These are phyloP conservation scores for Voacanga thouarsii DNA, from an alignment of 257 asterid species.

Conservation along the genomic window DNA sequence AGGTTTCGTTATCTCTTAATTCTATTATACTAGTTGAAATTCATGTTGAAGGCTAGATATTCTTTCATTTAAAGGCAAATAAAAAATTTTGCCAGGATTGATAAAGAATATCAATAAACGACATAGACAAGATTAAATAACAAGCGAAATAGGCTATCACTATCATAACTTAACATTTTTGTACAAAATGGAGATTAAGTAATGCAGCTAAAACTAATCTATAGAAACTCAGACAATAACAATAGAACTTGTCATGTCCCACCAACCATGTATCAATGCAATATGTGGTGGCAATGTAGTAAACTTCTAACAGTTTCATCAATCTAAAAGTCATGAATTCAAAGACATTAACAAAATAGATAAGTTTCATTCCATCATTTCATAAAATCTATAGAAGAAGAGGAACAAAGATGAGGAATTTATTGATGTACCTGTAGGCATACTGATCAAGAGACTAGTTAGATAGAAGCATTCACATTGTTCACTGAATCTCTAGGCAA, in stretches of 20 bases:
- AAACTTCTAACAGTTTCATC: constrained; percentile 85
- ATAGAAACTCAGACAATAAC: constrained; percentile 19
- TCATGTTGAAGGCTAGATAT: no score
- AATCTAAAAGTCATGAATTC: constrained; percentile 68
- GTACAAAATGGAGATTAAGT: constrained; percentile 22
- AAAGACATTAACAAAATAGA: no score
- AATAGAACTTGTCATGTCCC: constrained; percentile 45
- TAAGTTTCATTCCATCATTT: no score
- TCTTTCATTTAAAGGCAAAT: no score
- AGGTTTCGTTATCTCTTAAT: no score
- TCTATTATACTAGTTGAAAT: no score
- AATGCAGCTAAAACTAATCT: constrained; percentile 6
- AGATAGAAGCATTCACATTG: constrained; percentile 66
- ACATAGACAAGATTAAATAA: not conserved
- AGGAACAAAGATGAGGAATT: no score
- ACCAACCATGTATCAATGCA: constrained; percentile 95
- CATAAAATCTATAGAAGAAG: no score
- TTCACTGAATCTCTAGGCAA: constrained; percentile 71
- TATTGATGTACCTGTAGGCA: constrained; percentile 82
- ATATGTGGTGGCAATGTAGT: constrained; percentile 89
- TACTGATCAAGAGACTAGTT: constrained; percentile 83
- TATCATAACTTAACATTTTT: constrained; percentile 19
- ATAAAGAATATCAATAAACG: not conserved
- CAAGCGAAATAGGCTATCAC: not conserved
- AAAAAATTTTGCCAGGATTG: not conserved